Base-by-base conservation (phyloP, 495 filamentous ascomycete genomes). In the Trichoderma erinaceum region DNA sequence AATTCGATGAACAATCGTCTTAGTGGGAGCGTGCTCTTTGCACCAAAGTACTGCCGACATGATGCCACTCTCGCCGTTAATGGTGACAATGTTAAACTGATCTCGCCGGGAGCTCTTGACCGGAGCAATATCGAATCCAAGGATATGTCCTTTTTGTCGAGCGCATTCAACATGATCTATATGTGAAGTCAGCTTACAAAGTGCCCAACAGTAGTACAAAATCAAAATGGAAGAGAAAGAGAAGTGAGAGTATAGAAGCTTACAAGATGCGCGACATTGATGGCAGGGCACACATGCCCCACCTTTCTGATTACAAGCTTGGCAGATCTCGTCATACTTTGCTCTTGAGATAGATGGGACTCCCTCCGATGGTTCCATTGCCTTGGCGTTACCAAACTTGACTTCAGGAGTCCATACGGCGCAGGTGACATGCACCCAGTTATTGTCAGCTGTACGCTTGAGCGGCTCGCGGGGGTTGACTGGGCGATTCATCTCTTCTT, bases 351-450 rank as follows among this genome's bases (percentile, higher is more conserved):
- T 90, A 35, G 87, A 84, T 16, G 86, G 89, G 70, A 99, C 91
- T 50, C 95, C 93, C 80, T 99, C 95, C 4, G 90, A 89, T 23
- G 90, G 87, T 68, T 91, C 89, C 23, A 99, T 80, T 7, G 88
- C 86, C 69, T 89, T 87, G 25, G 93, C 89, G 73, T 90, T 89
- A 29, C 88, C 90, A 75, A 96, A 98, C 73, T 92, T 96, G 71
- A 97, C 87, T 73, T 97, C 95, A 0, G 92, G 91, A 12, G 88
- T 91, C 88, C 89, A 97, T 41, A 97, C 81, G 5, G 95, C 92
- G 72, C 95, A 99, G 52, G 88, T 85, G 35, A 97, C 92, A 74
- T 99, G 95, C n/a, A 96, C 90, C 95, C 95, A 99, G 72, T 98
- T 97, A 77, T 97, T 97, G 68, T 92, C 90, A 11, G 89, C 87